Base-by-base conservation (phyloP, 1,284 basidiomycete species). In the Cryptococcus hybrid region DNA sequence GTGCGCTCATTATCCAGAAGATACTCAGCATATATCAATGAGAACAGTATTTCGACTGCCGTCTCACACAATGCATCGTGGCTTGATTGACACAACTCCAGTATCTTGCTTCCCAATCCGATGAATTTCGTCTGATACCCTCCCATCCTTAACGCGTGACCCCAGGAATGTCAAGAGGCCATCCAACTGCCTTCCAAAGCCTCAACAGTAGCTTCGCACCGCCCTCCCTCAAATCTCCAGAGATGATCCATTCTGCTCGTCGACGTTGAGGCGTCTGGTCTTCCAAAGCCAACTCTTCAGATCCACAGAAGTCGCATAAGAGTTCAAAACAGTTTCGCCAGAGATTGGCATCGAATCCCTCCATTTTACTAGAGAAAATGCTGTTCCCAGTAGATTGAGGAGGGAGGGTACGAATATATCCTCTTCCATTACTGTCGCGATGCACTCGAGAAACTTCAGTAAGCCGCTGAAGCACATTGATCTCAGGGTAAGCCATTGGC, bases 21-120 rank as follows among this genome's bases (percentile, higher is more conserved):
- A 71, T 89, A 90, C 73, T 97, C 92, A 5, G 92, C 90, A 53
- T 96, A 86, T 63, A 98, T 94, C 92, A 98, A 97, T 67, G 89
- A 90, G 76, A 89, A 95, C 24, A 98, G 83, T 51, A 98, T 93
- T 63, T 90, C 87, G 6, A 96, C 92, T 0, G 92, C 93, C 64
- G 90, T 89, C 66, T 85, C 90, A 61, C 94, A 86, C 51, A 97
- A 82, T 67, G 89, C 87, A 71, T 97, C 94, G 69, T 98, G 94
- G 67, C 94, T 91, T 59, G 92, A 96, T 48, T 98, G 81, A 72
- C 95, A 98, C 1, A 98, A 82, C 67, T 92, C 89, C 56, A 99
- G 87, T 50, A 97, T 88, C 54, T 89, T 87, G 55, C 91, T 92
- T 34, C 96, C 91, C 11, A 97, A 84, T n/a, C 87, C 82, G 59